Base-by-base conservation (phyloP, 2,329 filamentous ascomycete species). In the Alternaria tenuissima region DNA sequence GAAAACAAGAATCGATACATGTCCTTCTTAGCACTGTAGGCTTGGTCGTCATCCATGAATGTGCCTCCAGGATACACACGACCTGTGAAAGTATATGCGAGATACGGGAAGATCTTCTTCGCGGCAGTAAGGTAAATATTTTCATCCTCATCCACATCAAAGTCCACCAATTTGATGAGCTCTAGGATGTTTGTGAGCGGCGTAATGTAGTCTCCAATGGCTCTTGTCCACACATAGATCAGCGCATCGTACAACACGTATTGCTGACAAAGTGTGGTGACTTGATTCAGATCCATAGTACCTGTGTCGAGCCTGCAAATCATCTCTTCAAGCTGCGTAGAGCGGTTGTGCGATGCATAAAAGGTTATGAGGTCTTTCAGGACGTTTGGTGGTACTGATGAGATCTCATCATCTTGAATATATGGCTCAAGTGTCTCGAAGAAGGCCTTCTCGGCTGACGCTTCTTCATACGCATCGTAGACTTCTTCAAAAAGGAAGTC, bases 221-320 rank as follows among this genome's bases (percentile, higher is more conserved):
- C 93, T 77, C 92, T 90, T 62, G 96, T 98, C 95, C 95, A 99
- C 56, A 99, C 91, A 76, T 98, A 97, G 43, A 96, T 93, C 57
- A 97, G 86, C 2, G 95, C 96, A 78, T 99, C 96, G 74, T 97
- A 99, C 4, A 99, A 85, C 66, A 91, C 88, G 76, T 98, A 89
- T 74, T 94, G 90, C 77, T 95, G 96, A 84, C 95, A 99, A 24
- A 99, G 83, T 12, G 87, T 86, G 0, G 94, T 97, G 59, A 96
- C 88, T 78, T 98, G 92, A 75, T 99, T 94, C 67, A 99, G 89
- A 75, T 99, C 96, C 74, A 99, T 89, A 0, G 93, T 97, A 14
- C 87, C 84, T 1, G 94, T 96, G 70, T 97, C 91, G 80, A 99
- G 90, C 65, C 94, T 90, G 76, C 94, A 98, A 32, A 99, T 91